These are phyloP conservation scores for Rhodotorula sp. DNA, from an alignment of 1,284 basidiomycete species.

Conservation along the genomic window DNA sequence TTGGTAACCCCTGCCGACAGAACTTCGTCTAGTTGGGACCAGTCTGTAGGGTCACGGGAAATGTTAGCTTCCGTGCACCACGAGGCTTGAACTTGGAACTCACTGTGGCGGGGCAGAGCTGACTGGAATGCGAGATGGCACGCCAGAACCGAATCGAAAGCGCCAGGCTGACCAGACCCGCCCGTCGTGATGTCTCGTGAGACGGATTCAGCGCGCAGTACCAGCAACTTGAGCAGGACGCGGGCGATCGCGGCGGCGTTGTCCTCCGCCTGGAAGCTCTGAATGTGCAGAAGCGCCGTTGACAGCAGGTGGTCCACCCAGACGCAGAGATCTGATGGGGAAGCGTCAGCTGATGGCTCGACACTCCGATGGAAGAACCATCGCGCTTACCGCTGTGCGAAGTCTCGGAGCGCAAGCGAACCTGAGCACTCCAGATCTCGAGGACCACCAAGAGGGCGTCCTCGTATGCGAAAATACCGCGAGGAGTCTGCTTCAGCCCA, in stretches of 20 bases:
- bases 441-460: too few species aligned
- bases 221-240: background rate
- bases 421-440: too few species aligned
- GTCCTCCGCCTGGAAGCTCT: too few species aligned
- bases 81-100: background rate
- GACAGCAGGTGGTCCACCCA: background rate
- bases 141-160: constrained; percentile 30
- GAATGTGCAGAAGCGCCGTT: background rate
- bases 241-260: background rate
- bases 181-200: background rate
- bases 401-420: background rate
- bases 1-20: background rate
- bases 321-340: background rate
- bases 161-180: background rate
- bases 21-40: constrained; percentile 5
- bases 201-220: background rate
- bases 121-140: constrained; percentile 23
- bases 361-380: background rate
- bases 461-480: too few species aligned
- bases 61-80: background rate
- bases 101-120: background rate
- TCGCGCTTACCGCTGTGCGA: background rate
- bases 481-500: too few species aligned
- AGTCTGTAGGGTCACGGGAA: too few species aligned
- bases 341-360: background rate